phyloP scores from a whole-genome alignment of 345 rosid species.

The Camelina hispida region DNA sequence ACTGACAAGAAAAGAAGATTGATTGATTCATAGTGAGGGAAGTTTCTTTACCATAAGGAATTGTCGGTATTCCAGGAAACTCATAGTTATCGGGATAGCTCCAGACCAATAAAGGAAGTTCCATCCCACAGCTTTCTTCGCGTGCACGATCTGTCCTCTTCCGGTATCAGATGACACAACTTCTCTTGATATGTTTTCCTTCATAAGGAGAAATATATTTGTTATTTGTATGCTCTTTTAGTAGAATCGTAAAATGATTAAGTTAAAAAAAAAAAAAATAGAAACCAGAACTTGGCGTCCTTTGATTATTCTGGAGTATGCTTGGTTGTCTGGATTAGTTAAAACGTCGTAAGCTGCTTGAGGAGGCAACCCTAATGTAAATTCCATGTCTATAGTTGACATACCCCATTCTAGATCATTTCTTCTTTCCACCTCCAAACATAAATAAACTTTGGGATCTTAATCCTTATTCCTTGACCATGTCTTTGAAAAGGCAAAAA shows the following conservation, averaged over 20 bases:
- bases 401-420: too few species aligned
- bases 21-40: background rate
- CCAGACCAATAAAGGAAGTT: conserved; percentile 21
- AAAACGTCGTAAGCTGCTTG: conserved; percentile 16
- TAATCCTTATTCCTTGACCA: background rate
- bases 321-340: conserved; percentile 23
- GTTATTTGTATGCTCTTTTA: background rate
- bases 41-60: background rate
- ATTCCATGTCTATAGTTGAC: too few species aligned
- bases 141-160: background rate
- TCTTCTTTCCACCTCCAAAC: conserved; percentile 22
- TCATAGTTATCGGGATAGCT: background rate
- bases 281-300: conserved; percentile 14
- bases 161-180: background rate
- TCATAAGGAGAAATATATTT: background rate
- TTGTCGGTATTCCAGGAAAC: background rate
- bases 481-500: too few species aligned
- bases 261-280: too few species aligned
- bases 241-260: background rate
- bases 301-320: background rate
- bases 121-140: conserved; percentile 16
- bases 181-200: conserved; percentile 17
- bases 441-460: background rate
- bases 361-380: conserved; percentile 23
- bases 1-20: background rate